Evolutionary conservation across 192 early-diverging fungal genomes (phyloP).

Genomic region (Dissophora ornata): DNA sequence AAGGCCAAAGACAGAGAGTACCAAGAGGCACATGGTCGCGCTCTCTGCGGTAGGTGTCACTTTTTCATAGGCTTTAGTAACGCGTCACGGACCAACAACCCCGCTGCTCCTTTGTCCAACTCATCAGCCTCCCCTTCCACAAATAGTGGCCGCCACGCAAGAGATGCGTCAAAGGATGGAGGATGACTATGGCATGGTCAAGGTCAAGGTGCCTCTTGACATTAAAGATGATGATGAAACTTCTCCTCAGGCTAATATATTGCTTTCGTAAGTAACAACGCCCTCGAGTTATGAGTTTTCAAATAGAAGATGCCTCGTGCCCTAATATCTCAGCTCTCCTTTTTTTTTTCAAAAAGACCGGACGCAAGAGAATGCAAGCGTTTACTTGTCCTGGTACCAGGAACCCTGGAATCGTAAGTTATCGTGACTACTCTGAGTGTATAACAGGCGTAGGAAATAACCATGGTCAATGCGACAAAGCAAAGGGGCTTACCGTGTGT

Average conservation of each 20-base stretch:
- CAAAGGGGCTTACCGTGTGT: not conserved
- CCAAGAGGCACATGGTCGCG: constrained; percentile 32
- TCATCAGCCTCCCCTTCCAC: no score
- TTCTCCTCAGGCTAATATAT: constrained; percentile 25
- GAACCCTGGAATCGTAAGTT: constrained; percentile 33
- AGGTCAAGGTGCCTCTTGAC: constrained; percentile 18
- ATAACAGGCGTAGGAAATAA: not conserved
- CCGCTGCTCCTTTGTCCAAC: not conserved
- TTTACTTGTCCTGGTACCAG: constrained; percentile 19
- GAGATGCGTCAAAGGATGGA: constrained; percentile 12
- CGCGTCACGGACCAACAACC: not conserved
- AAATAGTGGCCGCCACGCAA: constrained; percentile 7
- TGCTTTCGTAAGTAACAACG: constrained; percentile 37
- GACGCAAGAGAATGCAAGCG: constrained; percentile 25
- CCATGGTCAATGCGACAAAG: no score
- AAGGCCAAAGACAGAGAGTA: constrained; percentile 37
- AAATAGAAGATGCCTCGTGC: no score
- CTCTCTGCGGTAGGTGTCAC: constrained; percentile 18
- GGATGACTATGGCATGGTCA: constrained; percentile 27
- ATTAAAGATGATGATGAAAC: constrained; percentile 15
- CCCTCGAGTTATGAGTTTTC: not conserved
- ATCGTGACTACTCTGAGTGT: not conserved
- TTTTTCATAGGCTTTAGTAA: not conserved
- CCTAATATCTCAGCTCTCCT: not conserved
- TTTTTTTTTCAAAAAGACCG: constrained; percentile 3